Base-by-base conservation (phyloP, 2,329 filamentous ascomycete genomes). In the Ophiosphaerella narmari region DNA sequence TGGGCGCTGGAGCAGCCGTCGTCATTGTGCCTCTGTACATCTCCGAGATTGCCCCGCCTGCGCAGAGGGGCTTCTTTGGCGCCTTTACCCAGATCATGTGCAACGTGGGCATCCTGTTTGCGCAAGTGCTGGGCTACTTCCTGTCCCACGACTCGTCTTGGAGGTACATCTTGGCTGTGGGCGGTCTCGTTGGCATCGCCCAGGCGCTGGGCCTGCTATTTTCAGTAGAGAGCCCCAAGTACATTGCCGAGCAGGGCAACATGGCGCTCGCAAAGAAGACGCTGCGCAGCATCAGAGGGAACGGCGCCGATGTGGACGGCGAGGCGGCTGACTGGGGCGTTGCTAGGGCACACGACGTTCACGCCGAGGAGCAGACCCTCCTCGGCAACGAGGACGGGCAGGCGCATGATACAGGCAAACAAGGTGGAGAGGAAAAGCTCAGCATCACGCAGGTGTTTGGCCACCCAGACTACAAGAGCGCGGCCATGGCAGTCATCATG, bases 11-110 rank as follows among this genome's bases (percentile, higher is more conserved):
- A 18, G 90, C 91, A 2, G 85, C 91, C 1, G 93, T 94, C 2
- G 94, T 99, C 16, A 90, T 97, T 32, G 91, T 95, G 2, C 94
- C 94, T 0, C 84, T 99, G 16, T 99, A 96, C 77, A 91, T 99
- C 61, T 92, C 91, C 39, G 94, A 99, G 74, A 83, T 97, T 23
- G 87, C 92, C 0, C 94, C 93, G 34, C 74, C 74, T 1, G 70
- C 68, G 13, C 83, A 87, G 58, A 84, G 86, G 46, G 92, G 91
- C 5, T 85, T 96, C 55, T 97, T 96, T 62, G 85, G 85, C 9
- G 79, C 81, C 32, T 88, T 95, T 74, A 97, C 94, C 0, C 93
- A 99, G 71, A 86, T 97, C 66, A 92, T 91, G 74, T 92, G 92
- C 78, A 97, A 97, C 66, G 78, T 92, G 21, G 94, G 94, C 48